phyloP scores from a whole-genome alignment of 139 green algal species.

The Coccomyxa sp. region DNA sequence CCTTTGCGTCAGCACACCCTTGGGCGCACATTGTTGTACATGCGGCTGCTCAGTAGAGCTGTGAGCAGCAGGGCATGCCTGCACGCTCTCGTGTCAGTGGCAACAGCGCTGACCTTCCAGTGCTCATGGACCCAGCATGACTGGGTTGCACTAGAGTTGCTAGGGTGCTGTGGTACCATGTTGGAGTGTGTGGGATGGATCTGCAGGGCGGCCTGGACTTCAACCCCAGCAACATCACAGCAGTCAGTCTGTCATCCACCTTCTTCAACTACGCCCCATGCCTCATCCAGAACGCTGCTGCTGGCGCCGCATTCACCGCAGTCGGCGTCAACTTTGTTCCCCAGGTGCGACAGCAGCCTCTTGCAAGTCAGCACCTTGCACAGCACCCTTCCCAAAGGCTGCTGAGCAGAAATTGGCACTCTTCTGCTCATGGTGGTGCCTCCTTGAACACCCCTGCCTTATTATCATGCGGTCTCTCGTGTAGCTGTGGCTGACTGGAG shows the following conservation, averaged over 20 bases:
- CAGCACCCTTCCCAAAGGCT: too few species aligned
- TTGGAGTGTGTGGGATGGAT: not conserved
- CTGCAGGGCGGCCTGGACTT: not conserved
- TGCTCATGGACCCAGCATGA: not conserved
- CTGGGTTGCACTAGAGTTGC: not conserved
- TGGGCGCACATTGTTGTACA: not conserved
- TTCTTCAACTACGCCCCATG: constrained; percentile 5
- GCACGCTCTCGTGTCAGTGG: not conserved
- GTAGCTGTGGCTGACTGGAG: not conserved
- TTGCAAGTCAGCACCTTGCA: not conserved
- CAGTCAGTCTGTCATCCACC: not conserved
- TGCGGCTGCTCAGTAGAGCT: not conserved
- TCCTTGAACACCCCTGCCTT: not conserved
- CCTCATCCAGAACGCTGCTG: not conserved
- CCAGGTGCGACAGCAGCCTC: not conserved
- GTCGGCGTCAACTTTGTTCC: not conserved
- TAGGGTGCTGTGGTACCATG: not conserved
- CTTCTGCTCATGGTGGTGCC: too few species aligned
- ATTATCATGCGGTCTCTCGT: not conserved
- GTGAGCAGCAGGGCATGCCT: not conserved
- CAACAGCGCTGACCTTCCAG: too few species aligned
- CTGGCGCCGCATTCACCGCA: not conserved
- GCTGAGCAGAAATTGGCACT: too few species aligned
- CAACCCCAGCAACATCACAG: not conserved
- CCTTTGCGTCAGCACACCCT: too few species aligned